Percentiles rank a stretch among this genome's conserved stretches.
These are phyloP conservation scores for Calonectria hawksworthii DNA, from an alignment of 2,329 filamentous ascomycete species.

Conservation along the genomic window DNA sequence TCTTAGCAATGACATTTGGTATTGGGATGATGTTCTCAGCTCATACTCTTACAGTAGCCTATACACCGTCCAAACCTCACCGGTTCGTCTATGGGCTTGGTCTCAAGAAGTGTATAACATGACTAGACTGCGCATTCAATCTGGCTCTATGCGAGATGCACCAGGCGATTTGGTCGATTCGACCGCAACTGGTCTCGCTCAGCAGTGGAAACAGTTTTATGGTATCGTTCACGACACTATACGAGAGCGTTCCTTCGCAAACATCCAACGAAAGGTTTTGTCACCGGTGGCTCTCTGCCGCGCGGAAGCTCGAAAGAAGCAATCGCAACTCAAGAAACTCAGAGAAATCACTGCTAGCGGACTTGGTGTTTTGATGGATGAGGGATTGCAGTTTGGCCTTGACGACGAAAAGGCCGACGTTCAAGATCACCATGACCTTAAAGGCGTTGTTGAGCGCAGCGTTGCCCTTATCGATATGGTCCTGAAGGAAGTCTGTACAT, in stretches of 20 bases:
- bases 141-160: constrained; percentile 46
- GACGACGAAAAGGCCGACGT: constrained; percentile 70
- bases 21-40: constrained; percentile 91
- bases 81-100: constrained; percentile 80
- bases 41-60: constrained; percentile 84
- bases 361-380: constrained; percentile 88
- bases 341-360: constrained; percentile 87
- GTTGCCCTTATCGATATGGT: constrained; percentile 90
- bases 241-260: constrained; percentile 77
- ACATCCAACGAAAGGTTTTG: constrained; percentile 79
- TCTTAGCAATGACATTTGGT: constrained; percentile 89
- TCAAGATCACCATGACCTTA: constrained; percentile 68
- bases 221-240: constrained; percentile 83
- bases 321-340: constrained; percentile 77
- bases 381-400: constrained; percentile 79
- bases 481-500: constrained; percentile 76
- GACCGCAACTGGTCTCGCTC: constrained; percentile 57
- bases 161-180: constrained; percentile 53
- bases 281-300: constrained; percentile 84
- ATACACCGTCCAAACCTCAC: constrained; percentile 90
- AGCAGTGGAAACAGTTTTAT: constrained; percentile 81
- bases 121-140: constrained; percentile 62
- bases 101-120: constrained; percentile 78
- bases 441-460: constrained; percentile 82
- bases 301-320: constrained; percentile 82